Conservation (phyloP, 768 basidiomycete genomes). For the Tricholoma hemisulphureum region DNA sequence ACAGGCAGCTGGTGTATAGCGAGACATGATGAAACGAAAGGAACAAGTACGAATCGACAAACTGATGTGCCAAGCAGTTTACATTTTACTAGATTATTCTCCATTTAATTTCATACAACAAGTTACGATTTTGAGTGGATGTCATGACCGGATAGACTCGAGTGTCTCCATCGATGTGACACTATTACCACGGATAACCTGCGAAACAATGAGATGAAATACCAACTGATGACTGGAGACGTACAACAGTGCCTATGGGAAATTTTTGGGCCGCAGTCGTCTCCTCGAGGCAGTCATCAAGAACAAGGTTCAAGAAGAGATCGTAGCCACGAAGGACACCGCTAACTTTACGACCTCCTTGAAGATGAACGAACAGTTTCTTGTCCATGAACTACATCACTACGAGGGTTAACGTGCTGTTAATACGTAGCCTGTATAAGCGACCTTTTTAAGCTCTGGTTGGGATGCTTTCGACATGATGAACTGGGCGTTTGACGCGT, state of each 20-base stretch:
- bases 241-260: slow-evolving; percentile 88
- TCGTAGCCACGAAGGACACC: slow-evolving; percentile 95
- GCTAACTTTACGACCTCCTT: slow-evolving; percentile 94
- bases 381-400: slow-evolving; percentile 93
- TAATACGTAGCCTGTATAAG: not conserved
- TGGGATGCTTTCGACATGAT: slow-evolving; percentile 92
- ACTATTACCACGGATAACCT: slow-evolving; percentile 97
- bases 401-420: slow-evolving; percentile 7
- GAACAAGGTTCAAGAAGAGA: slow-evolving; percentile 96
- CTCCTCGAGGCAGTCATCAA: slow-evolving; percentile 95
- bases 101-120: not conserved
- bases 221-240: slow-evolving; percentile 28
- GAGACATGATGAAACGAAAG: no score
- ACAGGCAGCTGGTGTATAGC: no score
- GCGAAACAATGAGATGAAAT: slow-evolving; percentile 11
- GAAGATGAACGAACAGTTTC: slow-evolving; percentile 89
- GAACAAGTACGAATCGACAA: no score
- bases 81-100: no score
- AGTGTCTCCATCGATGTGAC: slow-evolving; percentile 93
- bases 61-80: no score
- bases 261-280: slow-evolving; percentile 85
- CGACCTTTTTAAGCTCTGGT: slow-evolving; percentile 99
- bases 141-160: slow-evolving; percentile 50
- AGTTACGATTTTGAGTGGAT: slow-evolving; percentile 7
- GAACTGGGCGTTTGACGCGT: slow-evolving; percentile 7